Evolutionary conservation across 1,284 basidiomycete genomes (phyloP).

Genomic region (Quambalaria eucalypti): DNA sequence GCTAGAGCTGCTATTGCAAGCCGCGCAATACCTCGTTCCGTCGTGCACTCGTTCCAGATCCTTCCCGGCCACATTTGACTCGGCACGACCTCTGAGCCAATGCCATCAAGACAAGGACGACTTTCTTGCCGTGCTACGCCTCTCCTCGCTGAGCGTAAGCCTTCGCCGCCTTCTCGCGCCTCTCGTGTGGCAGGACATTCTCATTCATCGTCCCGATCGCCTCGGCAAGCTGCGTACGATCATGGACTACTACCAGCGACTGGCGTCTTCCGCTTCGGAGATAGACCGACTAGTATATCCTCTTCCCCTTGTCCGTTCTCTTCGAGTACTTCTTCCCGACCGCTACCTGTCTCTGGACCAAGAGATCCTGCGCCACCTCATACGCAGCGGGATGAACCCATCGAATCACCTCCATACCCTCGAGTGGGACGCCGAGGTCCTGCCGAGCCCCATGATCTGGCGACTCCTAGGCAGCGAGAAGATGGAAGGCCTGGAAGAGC

Average conservation of each 20-base stretch:
- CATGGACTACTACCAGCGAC: constrained; percentile 5
- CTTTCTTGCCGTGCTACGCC: not conserved
- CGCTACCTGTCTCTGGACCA: constrained; percentile 4
- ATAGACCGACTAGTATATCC: not conserved
- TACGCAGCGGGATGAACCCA: constrained; percentile 1
- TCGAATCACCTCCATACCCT: not conserved
- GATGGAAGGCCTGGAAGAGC: not conserved
- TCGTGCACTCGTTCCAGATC: not conserved
- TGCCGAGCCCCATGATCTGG: not conserved
- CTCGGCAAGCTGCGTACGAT: constrained; percentile 4
- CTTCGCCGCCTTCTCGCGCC: constrained; percentile 5
- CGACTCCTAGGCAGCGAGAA: not conserved
- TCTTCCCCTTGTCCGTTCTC: not conserved
- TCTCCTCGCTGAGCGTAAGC: not conserved
- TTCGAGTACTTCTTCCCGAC: constrained; percentile 1
- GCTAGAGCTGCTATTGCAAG: not conserved
- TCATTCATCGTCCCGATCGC: constrained; percentile 4
- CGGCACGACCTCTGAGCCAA: not conserved
- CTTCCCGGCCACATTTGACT: not conserved
- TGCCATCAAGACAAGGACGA: not conserved
- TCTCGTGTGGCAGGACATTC: constrained; percentile 6
- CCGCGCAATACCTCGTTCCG: not conserved
- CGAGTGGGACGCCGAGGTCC: constrained; percentile 4
- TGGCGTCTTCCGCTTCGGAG: constrained; percentile 1
- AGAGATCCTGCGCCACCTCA: not conserved